Conservation (phyloP, 2,329 filamentous ascomycete species). For the Aspergillus sp. region DNA sequence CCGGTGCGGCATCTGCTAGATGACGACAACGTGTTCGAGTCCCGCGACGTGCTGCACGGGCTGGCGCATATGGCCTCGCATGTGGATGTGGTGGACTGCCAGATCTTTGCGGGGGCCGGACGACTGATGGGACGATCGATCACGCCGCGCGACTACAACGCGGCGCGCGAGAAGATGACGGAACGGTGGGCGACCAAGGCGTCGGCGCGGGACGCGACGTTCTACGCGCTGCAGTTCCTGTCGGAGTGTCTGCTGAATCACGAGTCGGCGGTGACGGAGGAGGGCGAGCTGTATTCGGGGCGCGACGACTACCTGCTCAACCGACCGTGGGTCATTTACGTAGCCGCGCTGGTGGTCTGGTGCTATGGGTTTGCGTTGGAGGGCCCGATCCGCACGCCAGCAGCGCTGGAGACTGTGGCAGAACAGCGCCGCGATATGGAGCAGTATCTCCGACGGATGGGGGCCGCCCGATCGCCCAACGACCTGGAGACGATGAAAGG, state of each 20-base stretch:
- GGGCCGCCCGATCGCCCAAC: slow-evolving; percentile 70
- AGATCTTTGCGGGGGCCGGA: slow-evolving; percentile 88
- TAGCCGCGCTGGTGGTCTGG: slow-evolving; percentile 90
- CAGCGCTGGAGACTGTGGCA: slow-evolving; percentile 58
- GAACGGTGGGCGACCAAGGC: slow-evolving; percentile 87
- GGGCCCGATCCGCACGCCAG: slow-evolving; percentile 60
- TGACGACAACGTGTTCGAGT: slow-evolving; percentile 78
- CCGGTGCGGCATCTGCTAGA: slow-evolving; percentile 38
- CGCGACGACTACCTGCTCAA: slow-evolving; percentile 88
- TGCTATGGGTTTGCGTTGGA: slow-evolving; percentile 90
- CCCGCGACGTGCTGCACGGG: slow-evolving; percentile 84
- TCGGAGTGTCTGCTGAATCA: slow-evolving; percentile 68
- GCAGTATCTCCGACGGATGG: slow-evolving; percentile 70
- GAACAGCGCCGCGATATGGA: slow-evolving; percentile 78
- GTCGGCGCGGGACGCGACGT: slow-evolving; percentile 84
- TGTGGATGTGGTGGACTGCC: slow-evolving; percentile 94
- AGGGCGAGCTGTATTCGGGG: slow-evolving; percentile 64
- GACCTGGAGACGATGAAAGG: slow-evolving; percentile 72
- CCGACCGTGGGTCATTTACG: slow-evolving; percentile 92
- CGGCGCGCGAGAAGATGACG: slow-evolving; percentile 79
- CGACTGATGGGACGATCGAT: slow-evolving; percentile 83
- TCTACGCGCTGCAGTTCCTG: slow-evolving; percentile 87
- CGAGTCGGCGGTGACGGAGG: slow-evolving; percentile 35
- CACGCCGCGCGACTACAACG: slow-evolving; percentile 74
- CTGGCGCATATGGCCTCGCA: slow-evolving; percentile 98